Percentiles rank a stretch among this genome's conserved stretches.
These are phyloP conservation scores for Sporisorium iseilematis-ciliati DNA, from an alignment of 1,284 basidiomycete species.

Conservation along the genomic window DNA sequence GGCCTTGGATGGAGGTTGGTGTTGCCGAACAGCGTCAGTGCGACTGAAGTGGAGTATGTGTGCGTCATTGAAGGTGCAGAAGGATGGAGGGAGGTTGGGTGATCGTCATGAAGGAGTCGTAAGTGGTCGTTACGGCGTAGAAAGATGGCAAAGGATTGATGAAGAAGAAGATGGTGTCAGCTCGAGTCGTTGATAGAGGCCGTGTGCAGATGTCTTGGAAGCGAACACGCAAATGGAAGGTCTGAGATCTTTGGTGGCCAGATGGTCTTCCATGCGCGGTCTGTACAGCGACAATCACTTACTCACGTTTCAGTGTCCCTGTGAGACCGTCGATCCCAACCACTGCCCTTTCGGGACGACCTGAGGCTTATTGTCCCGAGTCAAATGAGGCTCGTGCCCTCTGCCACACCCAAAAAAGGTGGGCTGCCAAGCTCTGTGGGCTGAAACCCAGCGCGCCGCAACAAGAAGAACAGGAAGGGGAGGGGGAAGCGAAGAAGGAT, in stretches of 20 bases:
- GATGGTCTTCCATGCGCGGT: too few relatives aligned
- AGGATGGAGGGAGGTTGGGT: background rate
- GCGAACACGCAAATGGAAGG: too few relatives aligned
- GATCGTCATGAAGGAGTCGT: background rate
- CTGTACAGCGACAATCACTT: too few relatives aligned
- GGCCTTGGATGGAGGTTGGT: background rate
- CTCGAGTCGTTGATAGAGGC: too few relatives aligned
- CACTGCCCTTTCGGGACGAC: too few relatives aligned
- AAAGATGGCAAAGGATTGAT: background rate
- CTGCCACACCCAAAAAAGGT: background rate
- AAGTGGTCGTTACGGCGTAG: background rate
- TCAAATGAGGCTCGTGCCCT: too few relatives aligned
- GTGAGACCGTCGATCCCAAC: too few relatives aligned
- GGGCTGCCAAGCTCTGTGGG: constrained; percentile 15
- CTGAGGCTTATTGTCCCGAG: too few relatives aligned
- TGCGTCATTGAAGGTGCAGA: constrained; percentile 9
- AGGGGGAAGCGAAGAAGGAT: constrained; percentile 5
- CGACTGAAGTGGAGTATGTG: background rate
- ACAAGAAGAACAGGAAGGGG: background rate
- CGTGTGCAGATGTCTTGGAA: too few relatives aligned
- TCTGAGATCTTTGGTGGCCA: too few relatives aligned
- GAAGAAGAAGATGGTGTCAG: constrained; percentile 9
- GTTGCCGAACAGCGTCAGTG: constrained; percentile 1
- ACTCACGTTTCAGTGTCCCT: too few relatives aligned
- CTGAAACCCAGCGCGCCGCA: constrained; percentile 5